Conservation (phyloP, 345 rosid genomes). For the Raphanus sativus region DNA sequence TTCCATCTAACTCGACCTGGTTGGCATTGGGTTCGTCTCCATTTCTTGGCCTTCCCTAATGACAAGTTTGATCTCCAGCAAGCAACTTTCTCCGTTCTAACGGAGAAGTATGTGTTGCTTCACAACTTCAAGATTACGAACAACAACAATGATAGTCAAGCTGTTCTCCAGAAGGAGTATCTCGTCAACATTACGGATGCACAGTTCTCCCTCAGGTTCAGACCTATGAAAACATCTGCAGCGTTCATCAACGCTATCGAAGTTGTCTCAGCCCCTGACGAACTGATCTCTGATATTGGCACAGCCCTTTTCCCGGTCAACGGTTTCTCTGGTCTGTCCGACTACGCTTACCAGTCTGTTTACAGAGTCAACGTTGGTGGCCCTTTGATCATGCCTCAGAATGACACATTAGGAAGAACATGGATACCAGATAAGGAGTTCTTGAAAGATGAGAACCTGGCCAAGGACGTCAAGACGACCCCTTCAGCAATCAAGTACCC, state of each 20-base stretch:
- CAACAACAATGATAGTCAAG: conserved; percentile 35
- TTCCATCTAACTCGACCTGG: conserved; percentile 57
- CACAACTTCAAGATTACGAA: conserved; percentile 53
- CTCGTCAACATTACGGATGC: conserved; percentile 57
- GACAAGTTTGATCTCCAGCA: conserved; percentile 50
- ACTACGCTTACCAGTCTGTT: conserved; percentile 51
- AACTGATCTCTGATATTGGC: conserved; percentile 53
- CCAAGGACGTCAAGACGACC: conserved; percentile 37
- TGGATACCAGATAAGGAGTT: conserved; percentile 60
- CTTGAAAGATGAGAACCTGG: conserved; percentile 49
- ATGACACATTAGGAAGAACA: conserved; percentile 58
- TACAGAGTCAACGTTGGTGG: conserved; percentile 78
- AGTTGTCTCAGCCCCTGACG: conserved; percentile 71
- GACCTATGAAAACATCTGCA: conserved; percentile 52
- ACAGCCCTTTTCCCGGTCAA: conserved; percentile 55
- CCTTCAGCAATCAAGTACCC: conserved; percentile 54
- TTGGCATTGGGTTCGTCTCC: conserved; percentile 76
- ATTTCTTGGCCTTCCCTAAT: conserved; percentile 53
- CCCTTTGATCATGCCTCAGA: conserved; percentile 52
- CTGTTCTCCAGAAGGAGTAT: conserved; percentile 54
- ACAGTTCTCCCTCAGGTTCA: conserved; percentile 48
- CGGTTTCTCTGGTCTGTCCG: conserved; percentile 43
- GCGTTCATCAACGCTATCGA: conserved; percentile 79
- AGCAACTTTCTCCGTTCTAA: conserved; percentile 53
- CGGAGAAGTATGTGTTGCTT: conserved; percentile 61